Evolutionary conservation across 2,329 filamentous ascomycete genomes (phyloP).

Genomic region (Aspergillus niger): DNA sequence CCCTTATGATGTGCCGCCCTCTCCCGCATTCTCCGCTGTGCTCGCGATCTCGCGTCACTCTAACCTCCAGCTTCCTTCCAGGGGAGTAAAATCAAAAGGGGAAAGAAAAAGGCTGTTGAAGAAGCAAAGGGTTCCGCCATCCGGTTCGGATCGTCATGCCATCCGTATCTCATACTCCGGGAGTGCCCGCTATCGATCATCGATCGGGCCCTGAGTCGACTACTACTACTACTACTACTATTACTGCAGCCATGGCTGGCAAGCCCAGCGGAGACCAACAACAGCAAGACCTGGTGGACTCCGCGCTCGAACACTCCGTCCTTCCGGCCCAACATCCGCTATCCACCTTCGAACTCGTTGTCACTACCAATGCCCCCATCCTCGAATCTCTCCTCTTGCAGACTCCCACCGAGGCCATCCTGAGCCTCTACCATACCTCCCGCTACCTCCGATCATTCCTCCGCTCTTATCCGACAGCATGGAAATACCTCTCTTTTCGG

Average conservation of each 20-base stretch:
- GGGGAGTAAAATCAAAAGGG: slow-evolving; percentile 4
- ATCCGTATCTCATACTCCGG: slow-evolving; percentile 15
- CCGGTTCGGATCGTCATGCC: slow-evolving; percentile 14
- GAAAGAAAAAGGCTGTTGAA: slow-evolving; percentile 10
- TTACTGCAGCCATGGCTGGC: slow-evolving; percentile 1
- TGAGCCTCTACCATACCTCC: slow-evolving; percentile 62
- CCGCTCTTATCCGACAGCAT: slow-evolving; percentile 60
- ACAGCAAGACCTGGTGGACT: slow-evolving; percentile 29
- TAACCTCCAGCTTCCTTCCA: slow-evolving; percentile 17
- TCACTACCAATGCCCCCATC: slow-evolving; percentile 60
- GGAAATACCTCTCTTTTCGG: slow-evolving; percentile 62
- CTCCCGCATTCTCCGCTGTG: slow-evolving; percentile 28
- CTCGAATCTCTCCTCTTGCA: slow-evolving; percentile 61
- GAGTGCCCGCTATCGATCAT: slow-evolving; percentile 12
- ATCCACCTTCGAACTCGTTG: slow-evolving; percentile 56
- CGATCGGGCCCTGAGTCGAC: slow-evolving; percentile 15
- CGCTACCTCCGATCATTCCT: slow-evolving; percentile 57
- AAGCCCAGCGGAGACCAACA: slow-evolving; percentile 20
- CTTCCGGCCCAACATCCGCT: slow-evolving; percentile 34
- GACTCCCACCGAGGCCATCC: slow-evolving; percentile 57
- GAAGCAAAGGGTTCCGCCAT: background rate
- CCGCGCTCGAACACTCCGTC: slow-evolving; percentile 25
- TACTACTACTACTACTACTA: too few species aligned
- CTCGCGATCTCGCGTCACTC: slow-evolving; percentile 35
- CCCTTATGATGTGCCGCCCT: slow-evolving; percentile 37